phyloP scores from a whole-genome alignment of 73 alveolate species.

The Symbiodinium natans region DNA sequence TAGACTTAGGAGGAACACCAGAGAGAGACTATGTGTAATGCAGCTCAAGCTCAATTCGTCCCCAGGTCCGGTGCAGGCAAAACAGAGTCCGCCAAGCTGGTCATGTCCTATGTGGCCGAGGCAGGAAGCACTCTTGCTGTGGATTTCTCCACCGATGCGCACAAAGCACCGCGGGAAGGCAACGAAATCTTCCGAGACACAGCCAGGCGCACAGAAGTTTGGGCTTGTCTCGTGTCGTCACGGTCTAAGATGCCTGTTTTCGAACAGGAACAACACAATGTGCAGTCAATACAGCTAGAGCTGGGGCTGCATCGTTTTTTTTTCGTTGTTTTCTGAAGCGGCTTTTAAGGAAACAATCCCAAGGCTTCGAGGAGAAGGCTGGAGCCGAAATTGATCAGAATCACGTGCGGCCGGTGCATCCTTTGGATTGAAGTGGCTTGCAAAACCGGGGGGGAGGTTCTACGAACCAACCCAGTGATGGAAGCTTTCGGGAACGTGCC shows the following conservation, averaged over 20 bases:
- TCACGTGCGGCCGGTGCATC: too few species aligned
- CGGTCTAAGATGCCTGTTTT: too few species aligned
- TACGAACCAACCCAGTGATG: conserved; percentile 81
- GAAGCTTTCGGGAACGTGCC: conserved; percentile 75
- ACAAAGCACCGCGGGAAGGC: neutral
- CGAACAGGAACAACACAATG: too few species aligned
- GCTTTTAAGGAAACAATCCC: neutral
- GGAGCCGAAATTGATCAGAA: neutral
- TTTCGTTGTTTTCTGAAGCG: neutral
- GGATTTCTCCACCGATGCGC: neutral
- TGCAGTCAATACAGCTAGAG: neutral
- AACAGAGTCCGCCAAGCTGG: conserved; percentile 76
- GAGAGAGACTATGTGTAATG: too few species aligned
- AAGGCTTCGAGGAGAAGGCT: conserved; percentile 15
- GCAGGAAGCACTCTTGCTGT: neutral
- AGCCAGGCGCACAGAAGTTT: too few species aligned
- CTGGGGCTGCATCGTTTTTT: too few species aligned
- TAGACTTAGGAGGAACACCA: too few species aligned
- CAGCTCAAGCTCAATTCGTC: neutral
- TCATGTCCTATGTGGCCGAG: conserved; percentile 84
- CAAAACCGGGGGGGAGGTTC: too few species aligned
- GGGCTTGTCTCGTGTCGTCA: too few species aligned
- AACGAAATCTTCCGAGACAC: neutral
- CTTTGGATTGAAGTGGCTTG: too few species aligned
- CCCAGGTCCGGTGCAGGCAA: conserved; percentile 73